These are phyloP conservation scores for Cyamopsis tetragonoloba DNA, from an alignment of 306 rosid species.

Conservation along the genomic window DNA sequence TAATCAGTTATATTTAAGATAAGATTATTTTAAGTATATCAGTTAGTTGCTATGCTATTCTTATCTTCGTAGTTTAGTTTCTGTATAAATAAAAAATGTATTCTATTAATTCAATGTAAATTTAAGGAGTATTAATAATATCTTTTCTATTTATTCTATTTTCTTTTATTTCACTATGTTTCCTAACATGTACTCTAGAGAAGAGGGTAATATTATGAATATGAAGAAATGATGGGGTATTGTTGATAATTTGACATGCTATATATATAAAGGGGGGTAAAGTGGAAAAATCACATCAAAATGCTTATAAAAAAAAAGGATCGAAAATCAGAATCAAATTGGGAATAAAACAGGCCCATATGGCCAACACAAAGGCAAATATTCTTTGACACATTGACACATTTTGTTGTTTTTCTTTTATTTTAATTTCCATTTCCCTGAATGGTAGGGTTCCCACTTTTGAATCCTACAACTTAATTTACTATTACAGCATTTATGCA, in stretches of 20 bases:
- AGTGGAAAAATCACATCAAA: too few relatives aligned
- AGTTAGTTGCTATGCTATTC: too few relatives aligned
- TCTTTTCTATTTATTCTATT: too few relatives aligned
- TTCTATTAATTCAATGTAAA: too few relatives aligned
- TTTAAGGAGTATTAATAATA: too few relatives aligned
- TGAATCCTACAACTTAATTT: slow-evolving; percentile 4
- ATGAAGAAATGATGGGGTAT: background rate
- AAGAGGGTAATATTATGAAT: background rate
- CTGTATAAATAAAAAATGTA: too few relatives aligned
- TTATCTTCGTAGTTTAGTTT: too few relatives aligned
- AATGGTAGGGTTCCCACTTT: slow-evolving; percentile 23
- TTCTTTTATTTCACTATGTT: too few relatives aligned
- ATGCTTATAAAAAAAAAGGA: too few relatives aligned
- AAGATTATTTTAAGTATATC: too few relatives aligned
- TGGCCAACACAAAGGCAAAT: slow-evolving; percentile 17
- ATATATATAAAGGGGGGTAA: too few relatives aligned
- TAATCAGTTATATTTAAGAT: too few relatives aligned
- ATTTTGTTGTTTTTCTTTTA: background rate
- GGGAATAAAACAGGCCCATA: slow-evolving; percentile 2
- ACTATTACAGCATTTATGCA: background rate
- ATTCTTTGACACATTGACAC: slow-evolving; percentile 5
- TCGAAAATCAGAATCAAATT: background rate
- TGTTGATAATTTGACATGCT: background rate
- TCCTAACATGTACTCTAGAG: background rate
- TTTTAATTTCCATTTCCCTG: background rate